Evolutionary conservation across 768 basidiomycete species (phyloP).

Genomic region (Trametes cubensis): DNA sequence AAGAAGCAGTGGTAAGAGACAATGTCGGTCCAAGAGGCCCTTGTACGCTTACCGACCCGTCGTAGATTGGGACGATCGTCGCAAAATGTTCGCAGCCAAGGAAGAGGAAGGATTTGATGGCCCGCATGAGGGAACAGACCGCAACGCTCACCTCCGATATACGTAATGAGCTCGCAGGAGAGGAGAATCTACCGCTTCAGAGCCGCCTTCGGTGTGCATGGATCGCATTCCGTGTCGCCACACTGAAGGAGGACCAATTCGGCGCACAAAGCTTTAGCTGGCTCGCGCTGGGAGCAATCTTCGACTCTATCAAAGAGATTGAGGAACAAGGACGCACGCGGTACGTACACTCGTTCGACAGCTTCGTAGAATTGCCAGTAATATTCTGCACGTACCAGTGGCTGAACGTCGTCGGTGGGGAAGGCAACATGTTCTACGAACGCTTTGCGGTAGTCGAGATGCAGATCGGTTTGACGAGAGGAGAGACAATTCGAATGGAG

Average conservation of each 20-base stretch:
- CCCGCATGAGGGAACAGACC: constrained; percentile 58
- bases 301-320: constrained; percentile 51
- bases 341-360: background rate
- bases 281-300: constrained; percentile 59
- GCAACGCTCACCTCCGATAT: constrained; percentile 53
- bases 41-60: background rate
- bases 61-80: constrained; percentile 58
- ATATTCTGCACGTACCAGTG: too few species aligned
- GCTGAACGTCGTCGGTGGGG: too few species aligned
- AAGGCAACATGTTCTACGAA: too few species aligned
- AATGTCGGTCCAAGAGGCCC: too few species aligned
- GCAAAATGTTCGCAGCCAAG: constrained; percentile 63
- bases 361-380: too few species aligned
- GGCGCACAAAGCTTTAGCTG: constrained; percentile 66
- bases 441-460: background rate
- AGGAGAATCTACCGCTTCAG: constrained; percentile 44
- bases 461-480: background rate
- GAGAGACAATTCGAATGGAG: background rate
- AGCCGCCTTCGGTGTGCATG: constrained; percentile 52
- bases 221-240: constrained; percentile 56
- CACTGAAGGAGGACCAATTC: constrained; percentile 42
- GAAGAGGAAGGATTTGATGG: constrained; percentile 54
- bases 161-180: constrained; percentile 52
- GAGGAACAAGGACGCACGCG: constrained; percentile 38
- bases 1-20: constrained; percentile 50